phyloP scores from a whole-genome alignment of 164 flowering plant species.

The Taxillus chinensis region DNA sequence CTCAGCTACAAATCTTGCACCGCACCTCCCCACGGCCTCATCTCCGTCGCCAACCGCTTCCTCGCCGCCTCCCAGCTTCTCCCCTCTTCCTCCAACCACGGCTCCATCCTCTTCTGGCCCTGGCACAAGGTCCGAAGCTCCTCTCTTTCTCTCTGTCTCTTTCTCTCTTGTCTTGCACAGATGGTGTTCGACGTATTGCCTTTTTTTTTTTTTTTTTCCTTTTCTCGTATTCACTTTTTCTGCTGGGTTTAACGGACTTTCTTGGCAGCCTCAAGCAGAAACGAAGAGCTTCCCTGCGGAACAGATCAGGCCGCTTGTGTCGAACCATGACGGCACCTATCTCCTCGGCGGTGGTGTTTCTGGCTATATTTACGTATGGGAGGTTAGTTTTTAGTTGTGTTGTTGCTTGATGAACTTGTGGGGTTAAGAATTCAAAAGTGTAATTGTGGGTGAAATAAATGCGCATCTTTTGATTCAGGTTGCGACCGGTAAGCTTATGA shows the following conservation, averaged over 20 bases:
- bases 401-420: background rate
- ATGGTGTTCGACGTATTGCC: conserved; percentile 7
- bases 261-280: conserved; percentile 58
- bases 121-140: conserved; percentile 59
- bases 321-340: conserved; percentile 59
- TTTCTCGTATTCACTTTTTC: too few species aligned
- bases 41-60: conserved; percentile 41
- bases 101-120: conserved; percentile 69
- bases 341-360: conserved; percentile 72
- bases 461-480: conserved; percentile 32
- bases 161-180: background rate
- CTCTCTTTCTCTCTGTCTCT: background rate
- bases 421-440: too few species aligned
- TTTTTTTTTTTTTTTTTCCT: too few species aligned
- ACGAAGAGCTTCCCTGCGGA: conserved; percentile 81
- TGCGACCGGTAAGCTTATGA: conserved; percentile 60
- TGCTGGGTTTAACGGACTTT: too few species aligned
- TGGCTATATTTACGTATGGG: conserved; percentile 78
- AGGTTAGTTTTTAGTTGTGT: conserved; percentile 27
- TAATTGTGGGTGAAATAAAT: too few species aligned
- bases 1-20: conserved; percentile 51
- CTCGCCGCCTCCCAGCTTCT: conserved; percentile 77
- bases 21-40: conserved; percentile 67
- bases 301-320: conserved; percentile 55
- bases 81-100: conserved; percentile 43